Percentiles rank a stretch among this genome's conserved stretches.
phyloP scores from a whole-genome alignment of 148 eudicot genomes.

The Amaranthus palmeri region DNA sequence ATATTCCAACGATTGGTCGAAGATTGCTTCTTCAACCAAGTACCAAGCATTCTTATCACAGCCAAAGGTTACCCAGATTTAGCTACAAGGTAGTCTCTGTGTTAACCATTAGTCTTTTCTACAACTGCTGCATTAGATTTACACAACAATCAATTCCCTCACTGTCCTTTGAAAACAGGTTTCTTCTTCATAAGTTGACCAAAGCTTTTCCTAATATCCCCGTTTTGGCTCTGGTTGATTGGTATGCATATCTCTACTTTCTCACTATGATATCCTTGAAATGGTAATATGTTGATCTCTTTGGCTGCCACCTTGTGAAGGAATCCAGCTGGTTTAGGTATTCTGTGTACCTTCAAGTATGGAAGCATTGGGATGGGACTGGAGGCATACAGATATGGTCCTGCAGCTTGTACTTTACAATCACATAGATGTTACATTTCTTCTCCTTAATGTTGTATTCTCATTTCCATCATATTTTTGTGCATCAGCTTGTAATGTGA shows the following conservation, averaged over 20 bases:
- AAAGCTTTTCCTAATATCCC: slow-evolving; percentile 72
- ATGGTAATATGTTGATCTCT: neutral
- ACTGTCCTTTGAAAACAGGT: slow-evolving; percentile 40
- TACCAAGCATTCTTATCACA: slow-evolving; percentile 92
- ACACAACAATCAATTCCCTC: neutral
- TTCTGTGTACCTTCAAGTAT: slow-evolving; percentile 83
- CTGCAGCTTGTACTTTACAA: slow-evolving; percentile 3
- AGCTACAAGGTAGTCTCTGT: slow-evolving; percentile 68
- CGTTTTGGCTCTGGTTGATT: slow-evolving; percentile 82
- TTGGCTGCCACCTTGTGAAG: slow-evolving; percentile 27
- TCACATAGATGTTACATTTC: neutral
- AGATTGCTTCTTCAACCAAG: slow-evolving; percentile 81
- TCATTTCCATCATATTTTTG: neutral
- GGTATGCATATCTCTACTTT: slow-evolving; percentile 38
- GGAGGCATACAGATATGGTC: slow-evolving; percentile 94
- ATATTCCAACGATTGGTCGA: slow-evolving; percentile 93
- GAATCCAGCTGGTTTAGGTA: slow-evolving; percentile 96
- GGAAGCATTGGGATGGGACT: slow-evolving; percentile 97
- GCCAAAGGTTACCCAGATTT: slow-evolving; percentile 97
- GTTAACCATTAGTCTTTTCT: neutral
- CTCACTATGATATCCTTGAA: neutral
- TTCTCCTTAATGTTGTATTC: neutral
- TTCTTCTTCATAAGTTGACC: slow-evolving; percentile 81
- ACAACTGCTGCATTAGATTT: neutral
- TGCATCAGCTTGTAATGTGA: slow-evolving; percentile 80